Base-by-base conservation (phyloP, 2,329 filamentous ascomycete species). In the Talaromyces sp. region DNA sequence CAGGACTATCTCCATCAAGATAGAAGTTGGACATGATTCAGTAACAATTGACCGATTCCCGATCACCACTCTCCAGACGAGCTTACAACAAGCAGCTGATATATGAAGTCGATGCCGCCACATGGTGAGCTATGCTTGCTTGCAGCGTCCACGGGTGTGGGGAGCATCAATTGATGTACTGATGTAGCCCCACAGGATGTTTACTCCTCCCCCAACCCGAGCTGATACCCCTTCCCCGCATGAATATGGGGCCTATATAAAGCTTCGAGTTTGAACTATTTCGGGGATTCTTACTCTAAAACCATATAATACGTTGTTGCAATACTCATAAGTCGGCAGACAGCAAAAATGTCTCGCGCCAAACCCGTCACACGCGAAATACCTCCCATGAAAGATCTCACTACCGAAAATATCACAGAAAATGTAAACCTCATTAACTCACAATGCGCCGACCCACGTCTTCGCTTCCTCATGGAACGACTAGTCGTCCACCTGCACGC, bases 401-500 rank as follows among this genome's bases (percentile, higher is more conserved):
- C 88, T 1, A 89, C 89, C 69, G 89, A 92, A 73, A 93, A 93
- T 77, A 93, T 93, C 77, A 93, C 91, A 63, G 86, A 89, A 60
- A 92, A 93, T 73, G 88, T 89, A 36, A 84, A 89, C 73, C 82
- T 84, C 54, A 92, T 93, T 77, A 94, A 94, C 79, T 89, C 89
- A 10, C 86, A 89, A 80, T 86, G 86, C 71, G 74, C 81, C 10
- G 83, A 92, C 72, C 80, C 84, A 25, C 85, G 91, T 22, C 79
- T 91, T 67, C 89, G 86, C 68, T 93, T 91, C 75, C 76, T 95
- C 58, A 85, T 94, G 74, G 86, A 90, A 71, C 84, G 89, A 19
- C 83, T 93, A 15, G 89, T 93, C 58, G 86, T 86, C 13, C 91
- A 94, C 77, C 80, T 94, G 1, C 91, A 95, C 77, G 91, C 93